Base-by-base conservation (phyloP, 2,329 filamentous ascomycete species). In the Colletotrichum tamarilloi region DNA sequence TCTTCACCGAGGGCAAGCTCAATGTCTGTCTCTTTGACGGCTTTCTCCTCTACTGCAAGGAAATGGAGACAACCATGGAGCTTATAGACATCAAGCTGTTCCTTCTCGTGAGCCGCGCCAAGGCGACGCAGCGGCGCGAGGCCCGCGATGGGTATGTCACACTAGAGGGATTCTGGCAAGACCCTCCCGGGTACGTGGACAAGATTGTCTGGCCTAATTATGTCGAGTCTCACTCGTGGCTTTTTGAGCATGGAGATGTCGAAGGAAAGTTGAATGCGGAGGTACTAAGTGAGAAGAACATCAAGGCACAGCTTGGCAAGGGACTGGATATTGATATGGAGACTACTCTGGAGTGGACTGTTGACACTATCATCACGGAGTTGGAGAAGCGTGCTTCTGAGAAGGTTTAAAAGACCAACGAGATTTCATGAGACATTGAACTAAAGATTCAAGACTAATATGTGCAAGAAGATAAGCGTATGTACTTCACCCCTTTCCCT, bases 121-220 rank as follows among this genome's bases (percentile, higher is more conserved):
- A 84, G 53, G 92, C 92, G 3, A 93, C 92, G 78, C 83, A 85
- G 42, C 87, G 94, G 28, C 85, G 94, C 35, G 90, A 93, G 79
- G 91, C 90, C 0, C 85, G 94, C 67, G 91, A 89, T 76, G 94
- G 94, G 12, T 97, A 97, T 81, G 93, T 95, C 35, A 96, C 94
- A 3, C 82, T 93, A 5, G 91, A 98, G 79, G 96, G 95, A 32
- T 99, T 98, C 84, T 99, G 97, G 97, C 89, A 92, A 69, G 97
- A 99, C 82, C 97, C 97, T 0, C 95, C 95, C 0, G 95, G 94
- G 0, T 99, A 98, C 81, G 95, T 98, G 49, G 95, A 98, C 81
- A 90, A 93, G 80, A 89, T 99, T 67, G 97, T 99, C 5, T 99
- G 97, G 97, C 96, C 96, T 4, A 96, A 97, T 78, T 98, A 98